Base-by-base conservation (phyloP, 2,329 filamentous ascomycete species). In the Claviceps sp. region DNA sequence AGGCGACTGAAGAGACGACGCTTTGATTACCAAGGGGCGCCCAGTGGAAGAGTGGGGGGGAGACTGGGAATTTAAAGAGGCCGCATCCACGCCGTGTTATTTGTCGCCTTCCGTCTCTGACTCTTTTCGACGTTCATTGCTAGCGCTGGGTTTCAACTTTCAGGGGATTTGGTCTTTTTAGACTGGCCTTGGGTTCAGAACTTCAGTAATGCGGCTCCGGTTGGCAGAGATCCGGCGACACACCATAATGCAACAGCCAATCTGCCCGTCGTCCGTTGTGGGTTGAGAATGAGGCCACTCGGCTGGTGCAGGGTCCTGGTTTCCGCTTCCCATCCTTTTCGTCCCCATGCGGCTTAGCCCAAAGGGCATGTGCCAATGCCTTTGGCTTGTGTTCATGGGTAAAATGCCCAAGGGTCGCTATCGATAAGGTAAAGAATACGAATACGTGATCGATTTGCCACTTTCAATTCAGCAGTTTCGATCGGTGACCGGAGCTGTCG, bases 231-330 rank as follows among this genome's bases (percentile, higher is more conserved):
- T 11, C 50, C 50, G 38, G 11, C 39, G 24, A 39, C 49, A 46
- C 30, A 22, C 42, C 49, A 46, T 5, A 50, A 39, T 14, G 8
- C 30, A 30, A 16, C 22, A 46, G 43, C 44, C 44, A 51, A 44
- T 44, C 50, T 34, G 17, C n/a, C 44, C n/a, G 24, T 24, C 5
- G 5, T 8, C 61, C 60, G 60, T 59, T 57, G 43, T 38, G 40
- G 61, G 59, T 57, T 58, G 58, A 66, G 61, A 65, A 67, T 68
- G 64, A 66, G 64, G 61, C 66, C 64, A 68, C 50, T 57, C 50
- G 41, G 51, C 54, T 57, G 56, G 54, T 57, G 56, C 48, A 50
- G 54, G 49, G 53, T 66, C 60, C 65, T 64, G 65, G 53, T 56
- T 62, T 64, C 65, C 65, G 65, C 53, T 51, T 44, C 47, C 19